A percentile compares a stretch with the other conserved stretches of the same genome.
These are phyloP conservation scores for Talaromyces atroroseus DNA, from an alignment of 2,329 filamentous ascomycete genomes.

Conservation along the genomic window DNA sequence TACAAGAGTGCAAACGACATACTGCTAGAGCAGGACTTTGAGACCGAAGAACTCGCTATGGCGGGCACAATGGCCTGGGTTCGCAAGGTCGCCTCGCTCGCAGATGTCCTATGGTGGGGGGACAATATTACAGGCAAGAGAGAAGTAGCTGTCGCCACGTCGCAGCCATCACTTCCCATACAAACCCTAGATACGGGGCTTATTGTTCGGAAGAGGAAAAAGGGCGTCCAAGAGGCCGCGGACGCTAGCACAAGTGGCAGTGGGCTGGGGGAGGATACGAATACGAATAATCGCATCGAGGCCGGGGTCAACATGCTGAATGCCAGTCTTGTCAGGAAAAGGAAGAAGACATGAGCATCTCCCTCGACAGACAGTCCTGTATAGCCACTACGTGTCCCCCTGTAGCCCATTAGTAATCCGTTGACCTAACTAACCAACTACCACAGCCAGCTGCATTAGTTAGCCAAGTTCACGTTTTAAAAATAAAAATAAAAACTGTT, in stretches of 20 bases:
- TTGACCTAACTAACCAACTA: too few relatives aligned
- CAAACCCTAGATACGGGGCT: slow-evolving; percentile 27
- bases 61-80: slow-evolving; percentile 39
- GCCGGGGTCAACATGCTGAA: slow-evolving; percentile 34
- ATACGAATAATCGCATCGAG: background rate
- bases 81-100: slow-evolving; percentile 35
- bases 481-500: too few relatives aligned
- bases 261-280: background rate
- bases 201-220: slow-evolving; percentile 35
- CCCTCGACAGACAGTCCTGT: background rate
- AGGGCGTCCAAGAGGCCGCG: slow-evolving; percentile 18
- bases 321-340: slow-evolving; percentile 35
- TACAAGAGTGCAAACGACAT: slow-evolving; percentile 37
- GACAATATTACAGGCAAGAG: slow-evolving; percentile 29
- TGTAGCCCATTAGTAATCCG: too few relatives aligned
- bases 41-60: slow-evolving; percentile 30
- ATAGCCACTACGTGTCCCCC: background rate
- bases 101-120: slow-evolving; percentile 33
- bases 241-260: background rate
- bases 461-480: too few relatives aligned
- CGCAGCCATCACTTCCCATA: slow-evolving; percentile 14
- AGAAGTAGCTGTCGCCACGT: slow-evolving; percentile 13
- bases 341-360: slow-evolving; percentile 31
- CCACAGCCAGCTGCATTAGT: too few relatives aligned
- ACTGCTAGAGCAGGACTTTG: slow-evolving; percentile 40